phyloP scores from a whole-genome alignment of 2,329 filamentous ascomycete species.

The Ophiocordyceps camponoti-saundersi region DNA sequence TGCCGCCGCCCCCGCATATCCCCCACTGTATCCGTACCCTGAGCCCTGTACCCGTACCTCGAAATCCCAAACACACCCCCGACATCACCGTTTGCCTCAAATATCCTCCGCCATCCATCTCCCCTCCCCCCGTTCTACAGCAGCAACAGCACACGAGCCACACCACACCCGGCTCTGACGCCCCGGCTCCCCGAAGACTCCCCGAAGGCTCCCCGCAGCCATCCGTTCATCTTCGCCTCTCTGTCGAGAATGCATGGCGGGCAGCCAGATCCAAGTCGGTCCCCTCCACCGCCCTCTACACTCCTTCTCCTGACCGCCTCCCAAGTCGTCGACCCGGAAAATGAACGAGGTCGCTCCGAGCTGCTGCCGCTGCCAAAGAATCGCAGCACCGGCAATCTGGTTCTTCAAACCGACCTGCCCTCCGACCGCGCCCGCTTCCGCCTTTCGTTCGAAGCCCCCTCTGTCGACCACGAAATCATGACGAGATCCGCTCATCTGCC shows the following conservation, averaged over 20 bases:
- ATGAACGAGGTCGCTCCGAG: slow-evolving; percentile 25
- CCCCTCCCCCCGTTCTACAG: not conserved
- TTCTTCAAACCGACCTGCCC: slow-evolving; percentile 24
- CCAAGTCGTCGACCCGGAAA: slow-evolving; percentile 15
- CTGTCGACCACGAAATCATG: slow-evolving; percentile 51
- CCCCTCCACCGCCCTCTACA: not conserved
- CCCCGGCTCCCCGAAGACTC: not conserved
- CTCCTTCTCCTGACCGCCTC: slow-evolving; percentile 1
- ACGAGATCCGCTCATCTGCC: slow-evolving; percentile 64
- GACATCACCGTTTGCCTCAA: not conserved
- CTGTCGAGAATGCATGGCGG: slow-evolving; percentile 24
- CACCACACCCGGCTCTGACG: not conserved
- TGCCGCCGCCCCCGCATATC: not conserved
- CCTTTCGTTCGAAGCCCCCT: slow-evolving; percentile 61
- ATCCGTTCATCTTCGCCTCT: slow-evolving; percentile 1
- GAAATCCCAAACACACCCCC: not conserved
- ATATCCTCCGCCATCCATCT: too few relatives aligned
- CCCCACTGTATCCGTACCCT: not conserved
- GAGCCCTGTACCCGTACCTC: not conserved
- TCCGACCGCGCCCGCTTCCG: slow-evolving; percentile 46
- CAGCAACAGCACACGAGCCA: not conserved
- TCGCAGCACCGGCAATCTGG: slow-evolving; percentile 46
- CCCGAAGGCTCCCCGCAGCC: not conserved
- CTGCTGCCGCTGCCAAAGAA: slow-evolving; percentile 43
- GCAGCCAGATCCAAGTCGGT: slow-evolving; percentile 22